phyloP scores from a whole-genome alignment of 1,284 basidiomycete genomes.

The Ceratobasidium sp. region DNA sequence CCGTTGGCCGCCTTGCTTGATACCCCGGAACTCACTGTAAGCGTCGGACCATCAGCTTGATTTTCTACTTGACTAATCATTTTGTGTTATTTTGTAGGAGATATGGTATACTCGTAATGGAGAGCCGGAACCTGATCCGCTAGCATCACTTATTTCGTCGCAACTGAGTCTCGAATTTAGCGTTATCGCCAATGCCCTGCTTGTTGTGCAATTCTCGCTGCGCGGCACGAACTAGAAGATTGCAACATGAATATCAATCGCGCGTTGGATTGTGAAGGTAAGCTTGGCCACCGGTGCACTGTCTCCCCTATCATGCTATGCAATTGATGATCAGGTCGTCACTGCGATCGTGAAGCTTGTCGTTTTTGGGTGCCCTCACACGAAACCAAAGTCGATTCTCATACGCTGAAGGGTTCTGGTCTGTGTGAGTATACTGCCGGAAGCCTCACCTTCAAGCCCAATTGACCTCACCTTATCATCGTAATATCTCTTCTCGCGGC shows the following conservation, averaged over 20 bases:
- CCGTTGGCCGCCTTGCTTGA: slow-evolving; percentile 57
- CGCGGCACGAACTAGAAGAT: slow-evolving; percentile 51
- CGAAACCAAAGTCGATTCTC: slow-evolving; percentile 51
- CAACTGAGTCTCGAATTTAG: slow-evolving; percentile 57
- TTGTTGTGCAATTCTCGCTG: slow-evolving; percentile 57
- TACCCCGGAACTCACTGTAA: slow-evolving; percentile 57
- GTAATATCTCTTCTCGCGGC: slow-evolving; percentile 55
- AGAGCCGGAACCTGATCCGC: slow-evolving; percentile 50
- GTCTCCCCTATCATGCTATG: not conserved
- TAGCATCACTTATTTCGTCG: slow-evolving; percentile 54
- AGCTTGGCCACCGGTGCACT: slow-evolving; percentile 35
- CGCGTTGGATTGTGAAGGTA: slow-evolving; percentile 57
- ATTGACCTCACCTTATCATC: slow-evolving; percentile 33
- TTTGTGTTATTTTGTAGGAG: slow-evolving; percentile 49
- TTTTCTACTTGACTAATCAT: slow-evolving; percentile 43
- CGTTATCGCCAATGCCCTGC: slow-evolving; percentile 56
- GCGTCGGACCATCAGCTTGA: slow-evolving; percentile 18
- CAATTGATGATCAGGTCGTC: slow-evolving; percentile 43
- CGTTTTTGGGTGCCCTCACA: slow-evolving; percentile 53
- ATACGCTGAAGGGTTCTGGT: slow-evolving; percentile 58
- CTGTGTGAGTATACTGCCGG: slow-evolving; percentile 50
- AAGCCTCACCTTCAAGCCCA: too few relatives aligned
- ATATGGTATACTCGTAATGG: slow-evolving; percentile 54
- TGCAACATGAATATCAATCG: slow-evolving; percentile 53
- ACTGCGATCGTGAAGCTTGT: slow-evolving; percentile 56